phyloP scores from a whole-genome alignment of 441 rosid species.

The Mallotus repandus region DNA sequence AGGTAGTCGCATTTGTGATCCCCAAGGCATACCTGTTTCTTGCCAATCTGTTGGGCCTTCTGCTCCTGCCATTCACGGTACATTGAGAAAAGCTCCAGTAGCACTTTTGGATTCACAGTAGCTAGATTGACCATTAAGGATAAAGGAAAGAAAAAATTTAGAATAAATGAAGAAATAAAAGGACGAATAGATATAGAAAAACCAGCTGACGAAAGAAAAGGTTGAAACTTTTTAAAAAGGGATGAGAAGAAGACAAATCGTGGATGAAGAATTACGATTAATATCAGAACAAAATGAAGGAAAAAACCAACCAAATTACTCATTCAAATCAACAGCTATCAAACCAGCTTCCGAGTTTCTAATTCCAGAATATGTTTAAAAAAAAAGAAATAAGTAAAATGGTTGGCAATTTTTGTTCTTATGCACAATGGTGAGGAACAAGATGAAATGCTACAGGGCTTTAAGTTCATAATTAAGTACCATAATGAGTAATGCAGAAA shows the following conservation, averaged over 20 bases:
- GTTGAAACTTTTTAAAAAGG: background rate
- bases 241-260: background rate
- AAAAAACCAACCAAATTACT: background rate
- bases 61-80: constrained; percentile 81
- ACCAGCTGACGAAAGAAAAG: background rate
- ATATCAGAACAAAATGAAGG: constrained; percentile 1
- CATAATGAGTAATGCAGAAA: background rate
- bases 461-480: background rate
- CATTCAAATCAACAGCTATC: background rate
- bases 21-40: constrained; percentile 56
- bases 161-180: background rate
- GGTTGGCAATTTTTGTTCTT: background rate
- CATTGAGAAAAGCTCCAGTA: constrained; percentile 79
- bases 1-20: background rate
- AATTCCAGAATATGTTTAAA: background rate
- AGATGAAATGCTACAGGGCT: background rate
- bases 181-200: background rate
- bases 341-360: background rate
- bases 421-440: background rate
- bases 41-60: constrained; percentile 63
- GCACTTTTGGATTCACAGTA: constrained; percentile 72
- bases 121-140: constrained; percentile 37
- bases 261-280: background rate
- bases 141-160: background rate
- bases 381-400: background rate